Base-by-base conservation (phyloP, 306 rosid species). In the Vigna radiata region DNA sequence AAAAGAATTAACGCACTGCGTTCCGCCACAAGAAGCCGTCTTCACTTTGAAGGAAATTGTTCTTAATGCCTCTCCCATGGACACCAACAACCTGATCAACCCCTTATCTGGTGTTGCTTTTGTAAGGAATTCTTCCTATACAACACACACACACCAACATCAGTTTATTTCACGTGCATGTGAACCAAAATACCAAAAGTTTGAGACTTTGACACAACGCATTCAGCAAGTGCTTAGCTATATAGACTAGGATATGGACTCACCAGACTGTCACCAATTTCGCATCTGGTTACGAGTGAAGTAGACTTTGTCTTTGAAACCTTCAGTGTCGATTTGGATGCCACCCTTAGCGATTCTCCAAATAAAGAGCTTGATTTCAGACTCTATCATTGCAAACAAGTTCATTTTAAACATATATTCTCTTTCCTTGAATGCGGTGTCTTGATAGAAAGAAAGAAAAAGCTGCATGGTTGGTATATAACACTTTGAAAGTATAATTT, bases 11-110 rank as follows among this genome's bases (percentile, higher is more conserved):
- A 96, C 97, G 87, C 99, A 96, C 41, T 96, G 97, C 48, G 99
- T 96, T 87, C 98, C 99, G 55, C 98, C 97, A 72, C 99, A 96
- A 41, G 99, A 88, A 77, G 99, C 99, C 16, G 99, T 96, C 84
- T 90, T 96, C 77, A 96, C 99, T 91, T 96, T 96, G 83, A 87
- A 96, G 74, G 96, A 85, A 82, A 92, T 96, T 70, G 97, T 92
- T 82, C 99, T 92, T 11, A 96, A 63, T 60, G 99, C 98, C 82
- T 96, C 98, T 63, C 99, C 99, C 98, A 96, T 90, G 66, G 90
- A 87, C 71, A 76, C 58, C 87, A 95, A 19, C 96, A 95, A 86
- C 70, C 96, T 81, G 73, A 90, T 88, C 80, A 95, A 63, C 50
- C 91, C 96, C 90, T 92, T 95, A 76, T 96, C 98, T 4, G 92